A percentile compares a stretch with the other conserved stretches of the same genome.
Evolutionary conservation across 2,329 filamentous ascomycete species (phyloP).

Genomic region (Sporothrix dimorphospora): DNA sequence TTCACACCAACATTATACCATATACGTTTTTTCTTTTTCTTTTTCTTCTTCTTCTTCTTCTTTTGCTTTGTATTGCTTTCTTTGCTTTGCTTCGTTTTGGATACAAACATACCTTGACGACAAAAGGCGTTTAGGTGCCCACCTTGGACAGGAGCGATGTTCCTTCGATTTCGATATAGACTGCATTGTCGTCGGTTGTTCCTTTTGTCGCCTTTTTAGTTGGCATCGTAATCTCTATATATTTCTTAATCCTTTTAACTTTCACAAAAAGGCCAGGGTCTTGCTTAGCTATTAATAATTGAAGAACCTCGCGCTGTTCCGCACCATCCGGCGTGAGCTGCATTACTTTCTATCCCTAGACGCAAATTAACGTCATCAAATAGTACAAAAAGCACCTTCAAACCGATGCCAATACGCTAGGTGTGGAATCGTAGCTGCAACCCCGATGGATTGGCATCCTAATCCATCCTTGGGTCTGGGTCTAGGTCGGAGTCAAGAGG

Average conservation of each 20-base stretch:
- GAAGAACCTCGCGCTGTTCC: neutral
- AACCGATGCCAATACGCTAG: neutral
- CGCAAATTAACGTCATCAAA: neutral
- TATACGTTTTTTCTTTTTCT: neutral
- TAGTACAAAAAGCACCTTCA: too few relatives aligned
- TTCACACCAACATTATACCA: slow-evolving; percentile 13
- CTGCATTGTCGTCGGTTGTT: neutral
- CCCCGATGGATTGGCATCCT: too few relatives aligned
- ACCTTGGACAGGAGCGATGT: too few relatives aligned
- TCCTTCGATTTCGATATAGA: neutral
- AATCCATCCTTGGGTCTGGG: neutral
- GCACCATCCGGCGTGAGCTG: slow-evolving; percentile 8
- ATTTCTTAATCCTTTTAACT: neutral
- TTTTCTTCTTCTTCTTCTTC: neutral
- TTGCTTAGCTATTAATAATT: neutral
- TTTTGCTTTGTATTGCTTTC: neutral
- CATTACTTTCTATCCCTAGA: neutral
- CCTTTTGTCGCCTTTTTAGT: neutral
- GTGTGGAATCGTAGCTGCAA: slow-evolving; percentile 9
- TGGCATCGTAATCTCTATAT: neutral
- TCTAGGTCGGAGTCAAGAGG: too few relatives aligned
- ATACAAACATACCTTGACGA: slow-evolving; percentile 8
- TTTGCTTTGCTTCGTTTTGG: neutral
- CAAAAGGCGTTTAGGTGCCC: too few relatives aligned
- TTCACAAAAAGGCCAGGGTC: neutral